Evolutionary conservation across 192 early-diverging fungal species (phyloP).

Genomic region (Haplosporangium gracile): DNA sequence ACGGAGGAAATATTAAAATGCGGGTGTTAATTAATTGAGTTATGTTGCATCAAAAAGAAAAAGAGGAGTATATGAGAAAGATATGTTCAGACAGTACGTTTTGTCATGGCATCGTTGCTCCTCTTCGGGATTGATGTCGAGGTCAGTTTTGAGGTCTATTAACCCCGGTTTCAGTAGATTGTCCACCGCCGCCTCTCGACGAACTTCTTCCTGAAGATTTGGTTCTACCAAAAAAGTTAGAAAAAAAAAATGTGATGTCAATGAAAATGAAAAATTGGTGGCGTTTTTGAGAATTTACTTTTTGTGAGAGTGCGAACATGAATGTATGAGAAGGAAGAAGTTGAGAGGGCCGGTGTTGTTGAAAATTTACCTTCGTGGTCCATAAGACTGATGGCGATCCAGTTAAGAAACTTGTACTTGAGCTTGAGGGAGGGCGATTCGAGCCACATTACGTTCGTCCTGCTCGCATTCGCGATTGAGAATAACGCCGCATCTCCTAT

Average conservation of each 20-base stretch:
- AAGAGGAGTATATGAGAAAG: neutral
- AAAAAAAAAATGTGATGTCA: neutral
- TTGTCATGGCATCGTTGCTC: neutral
- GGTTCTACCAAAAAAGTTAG: neutral
- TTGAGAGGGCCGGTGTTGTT: neutral
- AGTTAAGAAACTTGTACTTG: slow-evolving; percentile 45
- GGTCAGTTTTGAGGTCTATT: neutral
- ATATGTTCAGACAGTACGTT: neutral
- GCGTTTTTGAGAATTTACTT: neutral
- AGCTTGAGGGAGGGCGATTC: slow-evolving; percentile 48
- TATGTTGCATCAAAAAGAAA: too few species aligned
- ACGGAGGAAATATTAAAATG: too few species aligned
- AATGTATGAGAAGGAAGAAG: neutral
- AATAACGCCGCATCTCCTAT: slow-evolving; percentile 34
- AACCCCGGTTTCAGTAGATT: neutral
- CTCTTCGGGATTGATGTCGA: neutral
- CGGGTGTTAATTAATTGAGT: too few species aligned
- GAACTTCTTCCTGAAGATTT: neutral
- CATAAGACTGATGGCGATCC: slow-evolving; percentile 31
- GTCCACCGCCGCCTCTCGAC: neutral
- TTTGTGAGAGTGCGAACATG: neutral
- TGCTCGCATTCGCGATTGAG: slow-evolving; percentile 32
- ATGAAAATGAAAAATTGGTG: neutral
- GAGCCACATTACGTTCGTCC: slow-evolving; percentile 34
- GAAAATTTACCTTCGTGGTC: slow-evolving; percentile 21